Evolutionary conservation across 805 yeast species (phyloP).

Genomic region (Saturnispora sanitii): DNA sequence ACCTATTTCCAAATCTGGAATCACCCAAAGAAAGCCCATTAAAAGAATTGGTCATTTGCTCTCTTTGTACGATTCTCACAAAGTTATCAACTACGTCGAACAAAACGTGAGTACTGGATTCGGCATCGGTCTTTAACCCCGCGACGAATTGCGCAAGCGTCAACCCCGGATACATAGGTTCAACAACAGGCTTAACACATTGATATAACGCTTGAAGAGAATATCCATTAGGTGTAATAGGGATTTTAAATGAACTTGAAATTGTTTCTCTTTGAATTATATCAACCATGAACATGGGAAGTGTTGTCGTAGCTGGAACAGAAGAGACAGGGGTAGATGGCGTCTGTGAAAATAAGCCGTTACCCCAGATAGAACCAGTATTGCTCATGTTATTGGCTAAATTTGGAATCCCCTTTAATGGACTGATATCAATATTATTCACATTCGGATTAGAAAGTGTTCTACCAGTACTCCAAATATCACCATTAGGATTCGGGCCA

Average conservation of each 20-base stretch:
- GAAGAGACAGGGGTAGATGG: background rate
- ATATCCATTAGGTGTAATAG: constrained; percentile 13
- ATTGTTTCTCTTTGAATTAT: constrained; percentile 33
- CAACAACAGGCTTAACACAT: constrained; percentile 28
- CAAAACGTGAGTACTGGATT: constrained; percentile 21
- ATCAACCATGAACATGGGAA: background rate
- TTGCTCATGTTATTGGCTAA: background rate
- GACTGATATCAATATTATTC: background rate
- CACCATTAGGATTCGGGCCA: background rate
- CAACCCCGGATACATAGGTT: constrained; percentile 8
- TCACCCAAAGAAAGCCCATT: background rate
- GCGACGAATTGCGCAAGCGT: constrained; percentile 16
- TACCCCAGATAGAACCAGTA: constrained; percentile 6
- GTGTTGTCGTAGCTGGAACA: background rate
- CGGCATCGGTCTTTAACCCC: constrained; percentile 28
- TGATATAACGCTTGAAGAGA: constrained; percentile 20
- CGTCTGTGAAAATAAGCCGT: background rate
- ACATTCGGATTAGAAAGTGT: background rate
- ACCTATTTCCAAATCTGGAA: background rate
- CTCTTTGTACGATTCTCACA: background rate
- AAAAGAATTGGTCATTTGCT: background rate
- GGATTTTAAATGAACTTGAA: constrained; percentile 31
- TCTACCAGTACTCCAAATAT: constrained; percentile 3
- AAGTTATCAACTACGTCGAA: constrained; percentile 28
- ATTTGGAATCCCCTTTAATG: background rate